Evolutionary conservation across 106 monocot genomes (phyloP).

Genomic region (Vanilla planifolia): DNA sequence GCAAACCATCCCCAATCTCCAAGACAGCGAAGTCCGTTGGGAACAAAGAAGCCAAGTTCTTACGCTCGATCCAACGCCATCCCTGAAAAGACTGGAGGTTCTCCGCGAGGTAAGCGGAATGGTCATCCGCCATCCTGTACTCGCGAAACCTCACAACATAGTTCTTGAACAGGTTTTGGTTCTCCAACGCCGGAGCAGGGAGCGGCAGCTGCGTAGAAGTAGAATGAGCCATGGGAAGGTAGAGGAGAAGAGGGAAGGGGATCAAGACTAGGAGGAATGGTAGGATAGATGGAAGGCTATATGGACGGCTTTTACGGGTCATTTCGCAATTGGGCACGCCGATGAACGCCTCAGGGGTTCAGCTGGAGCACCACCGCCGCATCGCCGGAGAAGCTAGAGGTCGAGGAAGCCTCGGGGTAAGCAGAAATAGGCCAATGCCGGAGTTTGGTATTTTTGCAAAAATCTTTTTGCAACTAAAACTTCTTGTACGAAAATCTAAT

Average conservation of each 20-base stretch:
- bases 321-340: neutral
- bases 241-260: conserved; percentile 23
- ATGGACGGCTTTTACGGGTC: conserved; percentile 5
- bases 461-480: too few relatives aligned
- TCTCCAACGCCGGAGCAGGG: neutral
- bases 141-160: conserved; percentile 70
- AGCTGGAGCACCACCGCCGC: neutral
- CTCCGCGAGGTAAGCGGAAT: conserved; percentile 55
- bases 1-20: conserved; percentile 35
- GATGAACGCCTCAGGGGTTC: neutral
- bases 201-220: neutral
- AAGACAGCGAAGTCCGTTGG: conserved; percentile 92
- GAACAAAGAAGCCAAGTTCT: conserved; percentile 60
- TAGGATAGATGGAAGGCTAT: conserved; percentile 1
- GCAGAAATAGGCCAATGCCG: neutral
- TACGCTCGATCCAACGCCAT: conserved; percentile 83
- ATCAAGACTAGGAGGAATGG: conserved; percentile 18
- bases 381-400: conserved; percentile 3
- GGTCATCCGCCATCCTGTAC: conserved; percentile 56
- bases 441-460: too few relatives aligned
- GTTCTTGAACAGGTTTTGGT: conserved; percentile 20
- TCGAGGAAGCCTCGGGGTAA: neutral
- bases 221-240: neutral
- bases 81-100: conserved; percentile 18
- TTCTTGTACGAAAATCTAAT: too few relatives aligned